Percentiles rank a stretch among this genome's conserved stretches.
These are phyloP conservation scores for Candida jianshihensis DNA, from an alignment of 805 yeast species.

Conservation along the genomic window DNA sequence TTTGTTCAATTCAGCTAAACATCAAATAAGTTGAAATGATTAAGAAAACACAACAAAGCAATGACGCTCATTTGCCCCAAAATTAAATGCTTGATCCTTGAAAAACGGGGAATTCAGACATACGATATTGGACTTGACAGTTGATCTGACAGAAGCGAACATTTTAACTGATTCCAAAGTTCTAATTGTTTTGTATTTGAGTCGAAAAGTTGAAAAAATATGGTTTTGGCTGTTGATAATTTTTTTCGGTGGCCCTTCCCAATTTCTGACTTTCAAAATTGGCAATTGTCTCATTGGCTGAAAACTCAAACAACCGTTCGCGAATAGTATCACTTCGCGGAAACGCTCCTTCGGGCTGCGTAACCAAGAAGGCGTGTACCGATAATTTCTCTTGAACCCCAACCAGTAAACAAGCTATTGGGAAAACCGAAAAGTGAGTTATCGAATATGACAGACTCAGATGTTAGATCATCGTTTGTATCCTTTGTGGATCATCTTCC, in stretches of 20 bases:
- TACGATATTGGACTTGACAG: slow-evolving; percentile 26
- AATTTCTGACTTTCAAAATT: slow-evolving; percentile 3
- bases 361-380: too few species aligned
- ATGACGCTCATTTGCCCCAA: not conserved
- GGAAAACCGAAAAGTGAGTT: too few species aligned
- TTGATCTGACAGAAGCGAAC: slow-evolving; percentile 26
- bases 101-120: slow-evolving; percentile 4
- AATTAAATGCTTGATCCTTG: not conserved
- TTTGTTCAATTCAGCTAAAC: too few species aligned
- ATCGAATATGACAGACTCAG: slow-evolving; percentile 21
- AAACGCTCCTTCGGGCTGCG: not conserved
- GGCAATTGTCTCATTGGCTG: slow-evolving; percentile 20
- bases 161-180: slow-evolving; percentile 6
- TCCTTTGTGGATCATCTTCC: slow-evolving; percentile 36
- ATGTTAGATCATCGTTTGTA: slow-evolving; percentile 32
- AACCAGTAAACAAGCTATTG: too few species aligned
- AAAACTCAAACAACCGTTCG: too few species aligned
- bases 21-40: too few species aligned
- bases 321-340: not conserved
- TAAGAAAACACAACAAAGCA: not conserved
- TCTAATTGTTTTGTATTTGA: too few species aligned
- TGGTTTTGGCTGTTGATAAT: too few species aligned
- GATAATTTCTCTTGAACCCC: too few species aligned
- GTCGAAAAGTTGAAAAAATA: too few species aligned
- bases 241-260: slow-evolving; percentile 1